Conservation (phyloP, 805 yeast genomes). For the Alloascoidea hylecoeti region DNA sequence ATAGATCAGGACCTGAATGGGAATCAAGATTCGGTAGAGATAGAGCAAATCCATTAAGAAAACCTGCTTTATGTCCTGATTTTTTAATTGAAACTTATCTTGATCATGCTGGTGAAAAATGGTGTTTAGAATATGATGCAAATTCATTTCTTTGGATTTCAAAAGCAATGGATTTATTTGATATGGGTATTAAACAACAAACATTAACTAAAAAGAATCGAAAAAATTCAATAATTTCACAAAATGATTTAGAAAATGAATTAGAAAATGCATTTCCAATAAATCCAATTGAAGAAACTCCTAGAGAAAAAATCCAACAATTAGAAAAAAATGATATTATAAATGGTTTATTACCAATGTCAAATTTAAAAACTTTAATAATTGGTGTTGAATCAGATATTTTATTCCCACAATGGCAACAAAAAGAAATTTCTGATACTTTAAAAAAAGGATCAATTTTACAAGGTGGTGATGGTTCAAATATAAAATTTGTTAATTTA, state of each 20-base stretch:
- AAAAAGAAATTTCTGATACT: slow-evolving; percentile 59
- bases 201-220: too few relatives aligned
- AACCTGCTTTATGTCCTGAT: slow-evolving; percentile 89
- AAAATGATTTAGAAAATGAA: slow-evolving; percentile 22
- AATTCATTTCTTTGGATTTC: slow-evolving; percentile 78
- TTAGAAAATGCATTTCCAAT: slow-evolving; percentile 9
- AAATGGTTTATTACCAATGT: slow-evolving; percentile 48
- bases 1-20: slow-evolving; percentile 96
- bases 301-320: slow-evolving; percentile 13
- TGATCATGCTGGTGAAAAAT: slow-evolving; percentile 92
- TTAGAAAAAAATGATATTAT: slow-evolving; percentile 35
- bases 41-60: slow-evolving; percentile 61
- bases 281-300: slow-evolving; percentile 42
- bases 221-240: neutral
- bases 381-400: slow-evolving; percentile 91
- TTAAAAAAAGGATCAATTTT: slow-evolving; percentile 23
- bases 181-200: slow-evolving; percentile 52
- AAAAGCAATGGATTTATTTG: slow-evolving; percentile 92
- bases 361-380: slow-evolving; percentile 55
- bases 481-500: slow-evolving; percentile 46
- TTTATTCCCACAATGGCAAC: slow-evolving; percentile 92
- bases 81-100: slow-evolving; percentile 84
- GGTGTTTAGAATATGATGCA: slow-evolving; percentile 83
- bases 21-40: slow-evolving; percentile 83
- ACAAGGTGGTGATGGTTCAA: slow-evolving; percentile 21